phyloP scores from a whole-genome alignment of 116 monocot genomes.

The Posidonia oceanica region DNA sequence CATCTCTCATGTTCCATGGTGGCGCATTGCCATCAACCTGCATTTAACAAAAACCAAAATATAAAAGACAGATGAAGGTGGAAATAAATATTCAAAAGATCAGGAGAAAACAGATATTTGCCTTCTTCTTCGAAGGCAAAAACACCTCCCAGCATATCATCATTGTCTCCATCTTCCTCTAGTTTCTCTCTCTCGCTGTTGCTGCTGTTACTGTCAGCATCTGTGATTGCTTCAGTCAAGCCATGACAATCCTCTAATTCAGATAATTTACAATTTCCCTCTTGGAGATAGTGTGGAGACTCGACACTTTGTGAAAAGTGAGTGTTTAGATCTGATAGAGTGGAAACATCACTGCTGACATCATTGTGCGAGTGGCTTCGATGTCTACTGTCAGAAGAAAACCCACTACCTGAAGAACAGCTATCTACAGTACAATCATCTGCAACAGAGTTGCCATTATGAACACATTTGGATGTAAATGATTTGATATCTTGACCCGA shows the following conservation, averaged over 20 bases:
- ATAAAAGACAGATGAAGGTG: no score
- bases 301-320: neutral
- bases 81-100: neutral
- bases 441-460: slow-evolving; percentile 10
- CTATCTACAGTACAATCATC: slow-evolving; percentile 14
- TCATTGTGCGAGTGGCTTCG: neutral
- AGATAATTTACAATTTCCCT: slow-evolving; percentile 67
- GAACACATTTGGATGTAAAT: slow-evolving; percentile 9
- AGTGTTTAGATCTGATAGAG: neutral
- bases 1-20: no score
- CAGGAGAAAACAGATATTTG: neutral
- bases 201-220: slow-evolving; percentile 75
- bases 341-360: neutral
- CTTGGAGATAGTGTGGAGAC: slow-evolving; percentile 11
- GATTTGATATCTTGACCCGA: slow-evolving; percentile 3
- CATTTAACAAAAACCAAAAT: no score
- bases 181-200: slow-evolving; percentile 66
- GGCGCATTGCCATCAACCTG: no score
- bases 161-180: slow-evolving; percentile 69
- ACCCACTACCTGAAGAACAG: neutral
- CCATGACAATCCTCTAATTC: slow-evolving; percentile 58
- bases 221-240: slow-evolving; percentile 57
- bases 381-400: neutral
- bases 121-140: slow-evolving; percentile 82
- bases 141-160: slow-evolving; percentile 67